phyloP scores from a whole-genome alignment of 768 basidiomycete genomes.

The Serpula lacrymans region DNA sequence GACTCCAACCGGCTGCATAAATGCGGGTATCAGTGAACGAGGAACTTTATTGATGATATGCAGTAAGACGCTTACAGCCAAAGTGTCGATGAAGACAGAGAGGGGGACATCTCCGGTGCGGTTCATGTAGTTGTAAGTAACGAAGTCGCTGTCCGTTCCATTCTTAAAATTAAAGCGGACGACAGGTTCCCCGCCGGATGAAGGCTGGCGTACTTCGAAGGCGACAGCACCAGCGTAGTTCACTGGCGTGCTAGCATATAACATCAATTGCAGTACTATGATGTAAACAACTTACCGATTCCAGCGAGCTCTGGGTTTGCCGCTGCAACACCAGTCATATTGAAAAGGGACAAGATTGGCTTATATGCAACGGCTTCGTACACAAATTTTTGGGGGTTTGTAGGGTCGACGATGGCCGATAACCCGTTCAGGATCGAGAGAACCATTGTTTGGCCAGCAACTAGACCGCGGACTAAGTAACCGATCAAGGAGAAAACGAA shows the following conservation, averaged over 20 bases:
- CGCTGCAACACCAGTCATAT: constrained; percentile 61
- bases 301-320: constrained; percentile 51
- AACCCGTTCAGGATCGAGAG: constrained; percentile 58
- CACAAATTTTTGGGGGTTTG: constrained; percentile 53
- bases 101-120: constrained; percentile 50
- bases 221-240: constrained; percentile 57
- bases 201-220: constrained; percentile 55
- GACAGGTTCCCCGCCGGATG: constrained; percentile 43
- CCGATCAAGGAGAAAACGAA: not conserved
- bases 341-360: constrained; percentile 74
- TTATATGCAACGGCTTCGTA: constrained; percentile 70
- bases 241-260: constrained; percentile 34
- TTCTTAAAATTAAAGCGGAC: constrained; percentile 71
- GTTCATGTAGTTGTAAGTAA: constrained; percentile 44
- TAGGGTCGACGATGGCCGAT: constrained; percentile 43
- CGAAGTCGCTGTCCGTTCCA: constrained; percentile 50
- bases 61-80: constrained; percentile 31
- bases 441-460: constrained; percentile 63
- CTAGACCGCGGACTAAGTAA: constrained; percentile 27
- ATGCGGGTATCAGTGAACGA: not conserved
- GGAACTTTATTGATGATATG: not conserved
- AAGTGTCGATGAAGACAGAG: constrained; percentile 43
- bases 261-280: not conserved
- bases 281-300: constrained; percentile 42
- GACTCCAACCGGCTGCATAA: constrained; percentile 42